Conservation (phyloP, 108 stramenopile species). For the Hondaea fermentalgiana region DNA sequence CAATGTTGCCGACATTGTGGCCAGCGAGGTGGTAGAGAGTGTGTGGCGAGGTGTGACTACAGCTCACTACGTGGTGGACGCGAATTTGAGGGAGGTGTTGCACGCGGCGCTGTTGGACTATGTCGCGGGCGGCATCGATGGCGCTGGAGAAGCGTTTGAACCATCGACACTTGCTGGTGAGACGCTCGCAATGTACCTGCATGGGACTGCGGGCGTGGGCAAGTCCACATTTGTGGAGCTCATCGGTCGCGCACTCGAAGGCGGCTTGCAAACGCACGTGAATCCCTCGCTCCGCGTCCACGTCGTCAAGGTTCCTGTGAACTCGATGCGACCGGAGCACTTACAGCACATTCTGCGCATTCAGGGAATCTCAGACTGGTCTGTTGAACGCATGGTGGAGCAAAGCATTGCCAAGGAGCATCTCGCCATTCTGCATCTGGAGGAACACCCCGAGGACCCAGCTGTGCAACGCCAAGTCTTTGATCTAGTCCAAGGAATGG, state of each 20-base stretch:
- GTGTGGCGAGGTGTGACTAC: neutral
- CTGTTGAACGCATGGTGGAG: constrained; percentile 3
- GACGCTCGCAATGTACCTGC: neutral
- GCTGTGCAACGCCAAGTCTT: neutral
- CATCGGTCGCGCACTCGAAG: neutral
- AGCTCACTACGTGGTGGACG: neutral
- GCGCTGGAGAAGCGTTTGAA: neutral
- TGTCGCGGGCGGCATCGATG: neutral
- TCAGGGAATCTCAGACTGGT: constrained; percentile 8
- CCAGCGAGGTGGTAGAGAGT: neutral
- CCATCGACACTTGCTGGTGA: neutral
- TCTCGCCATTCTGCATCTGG: neutral
- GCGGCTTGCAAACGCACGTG: neutral
- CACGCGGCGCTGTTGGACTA: neutral
- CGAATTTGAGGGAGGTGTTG: neutral
- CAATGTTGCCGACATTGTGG: neutral
- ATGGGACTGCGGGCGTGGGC: neutral
- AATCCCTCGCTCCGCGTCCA: neutral
- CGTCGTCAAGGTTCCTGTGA: neutral
- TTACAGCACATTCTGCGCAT: neutral
- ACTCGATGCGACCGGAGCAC: neutral
- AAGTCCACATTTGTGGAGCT: neutral
- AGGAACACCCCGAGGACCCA: neutral
- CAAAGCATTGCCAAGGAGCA: constrained; percentile 17
- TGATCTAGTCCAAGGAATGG: neutral